Conservation (phyloP, 768 basidiomycete genomes). For the Cyclocybe aegerita region DNA sequence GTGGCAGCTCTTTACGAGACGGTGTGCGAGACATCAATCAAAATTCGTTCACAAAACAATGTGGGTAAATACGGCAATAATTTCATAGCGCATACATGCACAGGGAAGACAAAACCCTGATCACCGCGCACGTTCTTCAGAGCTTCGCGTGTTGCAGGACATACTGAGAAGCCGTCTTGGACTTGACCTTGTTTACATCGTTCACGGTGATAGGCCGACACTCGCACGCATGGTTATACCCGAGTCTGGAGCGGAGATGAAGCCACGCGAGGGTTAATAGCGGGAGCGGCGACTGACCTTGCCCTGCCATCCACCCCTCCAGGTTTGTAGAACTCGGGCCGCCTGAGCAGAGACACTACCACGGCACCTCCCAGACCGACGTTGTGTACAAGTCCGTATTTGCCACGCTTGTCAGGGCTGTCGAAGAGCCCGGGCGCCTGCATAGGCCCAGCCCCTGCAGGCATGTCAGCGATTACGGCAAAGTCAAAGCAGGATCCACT, state of each 20-base stretch:
- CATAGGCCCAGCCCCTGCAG: constrained; percentile 79
- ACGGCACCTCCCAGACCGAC: constrained; percentile 81
- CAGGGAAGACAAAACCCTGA: background rate
- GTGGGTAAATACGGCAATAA: background rate
- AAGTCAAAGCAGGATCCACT: constrained; percentile 13
- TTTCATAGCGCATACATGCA: background rate
- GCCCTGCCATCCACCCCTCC: constrained; percentile 67
- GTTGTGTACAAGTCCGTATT: constrained; percentile 82
- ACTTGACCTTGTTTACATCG: constrained; percentile 78
- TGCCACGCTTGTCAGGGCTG: constrained; percentile 61
- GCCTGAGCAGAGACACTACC: constrained; percentile 71
- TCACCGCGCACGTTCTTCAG: constrained; percentile 23
- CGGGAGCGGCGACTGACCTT: constrained; percentile 39
- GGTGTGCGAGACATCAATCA: too few relatives aligned
- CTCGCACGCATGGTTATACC: constrained; percentile 79
- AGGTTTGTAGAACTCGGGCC: constrained; percentile 73
- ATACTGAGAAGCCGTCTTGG: constrained; percentile 55
- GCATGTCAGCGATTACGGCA: background rate
- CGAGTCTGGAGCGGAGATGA: constrained; percentile 46
- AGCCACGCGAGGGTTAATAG: background rate
- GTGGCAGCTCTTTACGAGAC: too few relatives aligned
- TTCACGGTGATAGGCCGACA: constrained; percentile 57
- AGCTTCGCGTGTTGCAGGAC: constrained; percentile 49
- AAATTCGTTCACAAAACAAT: background rate
- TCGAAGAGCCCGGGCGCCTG: constrained; percentile 74